A percentile compares a stretch with the other conserved stretches of the same genome.
phyloP scores from a whole-genome alignment of 805 yeast genomes.

The Lachancea cidri region DNA sequence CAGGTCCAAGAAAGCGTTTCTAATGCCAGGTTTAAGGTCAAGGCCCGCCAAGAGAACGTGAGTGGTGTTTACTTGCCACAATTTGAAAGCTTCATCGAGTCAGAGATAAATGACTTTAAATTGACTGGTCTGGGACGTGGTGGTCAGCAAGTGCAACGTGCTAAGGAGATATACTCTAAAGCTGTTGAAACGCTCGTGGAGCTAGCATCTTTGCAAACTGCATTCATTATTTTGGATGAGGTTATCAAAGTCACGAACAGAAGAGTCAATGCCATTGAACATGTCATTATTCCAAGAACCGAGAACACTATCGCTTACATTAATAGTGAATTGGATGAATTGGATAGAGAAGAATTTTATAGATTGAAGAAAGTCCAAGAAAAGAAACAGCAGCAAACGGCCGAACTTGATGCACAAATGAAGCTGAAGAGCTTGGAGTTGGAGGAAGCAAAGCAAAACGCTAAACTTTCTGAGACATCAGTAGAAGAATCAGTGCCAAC shows the following conservation, averaged over 20 bases:
- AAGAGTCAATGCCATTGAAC: conserved; percentile 98
- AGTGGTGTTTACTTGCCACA: conserved; percentile 94
- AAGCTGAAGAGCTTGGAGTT: conserved; percentile 18
- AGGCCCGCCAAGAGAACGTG: conserved; percentile 92
- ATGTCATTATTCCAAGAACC: conserved; percentile 95
- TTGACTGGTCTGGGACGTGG: conserved; percentile 97
- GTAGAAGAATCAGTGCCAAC: conserved; percentile 16
- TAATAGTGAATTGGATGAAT: conserved; percentile 93
- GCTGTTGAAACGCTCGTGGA: conserved; percentile 97
- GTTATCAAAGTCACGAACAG: conserved; percentile 97
- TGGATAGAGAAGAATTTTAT: conserved; percentile 97
- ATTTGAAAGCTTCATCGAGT: conserved; percentile 80
- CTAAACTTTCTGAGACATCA: conserved; percentile 18
- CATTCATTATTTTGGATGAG: conserved; percentile 92
- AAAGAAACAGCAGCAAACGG: conserved; percentile 79
- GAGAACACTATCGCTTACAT: conserved; percentile 90
- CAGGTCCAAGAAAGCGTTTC: conserved; percentile 94
- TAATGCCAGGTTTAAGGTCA: conserved; percentile 83
- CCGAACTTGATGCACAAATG: conserved; percentile 53
- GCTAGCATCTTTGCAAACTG: conserved; percentile 93
- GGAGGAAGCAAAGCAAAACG: conserved; percentile 16
- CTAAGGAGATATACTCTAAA: conserved; percentile 85
- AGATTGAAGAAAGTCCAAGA: conserved; percentile 94
- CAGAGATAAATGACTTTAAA: conserved; percentile 86
- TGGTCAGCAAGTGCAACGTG: conserved; percentile 95